phyloP scores from a whole-genome alignment of 306 rosid genomes.

The Sindora glabra region DNA sequence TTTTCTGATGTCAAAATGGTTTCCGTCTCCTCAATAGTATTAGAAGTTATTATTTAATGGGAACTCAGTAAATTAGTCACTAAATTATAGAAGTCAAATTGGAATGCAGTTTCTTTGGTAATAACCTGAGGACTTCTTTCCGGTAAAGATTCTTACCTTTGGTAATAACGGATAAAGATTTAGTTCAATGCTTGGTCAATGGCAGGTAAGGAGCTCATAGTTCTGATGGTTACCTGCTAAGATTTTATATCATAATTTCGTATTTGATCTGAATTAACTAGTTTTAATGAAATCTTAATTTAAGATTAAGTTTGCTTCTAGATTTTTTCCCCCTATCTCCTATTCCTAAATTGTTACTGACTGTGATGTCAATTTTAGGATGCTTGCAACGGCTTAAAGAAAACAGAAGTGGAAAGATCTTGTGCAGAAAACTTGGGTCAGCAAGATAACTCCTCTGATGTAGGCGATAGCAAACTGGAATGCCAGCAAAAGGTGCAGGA shows the following conservation, averaged over 20 bases:
- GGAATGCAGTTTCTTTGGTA: too few species aligned
- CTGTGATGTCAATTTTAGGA: slow-evolving; percentile 30
- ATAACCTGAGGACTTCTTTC: too few species aligned
- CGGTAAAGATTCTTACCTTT: neutral
- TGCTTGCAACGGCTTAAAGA: slow-evolving; percentile 22
- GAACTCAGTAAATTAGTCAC: neutral
- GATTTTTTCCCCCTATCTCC: too few species aligned
- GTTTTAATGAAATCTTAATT: too few species aligned
- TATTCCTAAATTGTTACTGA: slow-evolving; percentile 7
- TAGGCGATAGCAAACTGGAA: slow-evolving; percentile 18
- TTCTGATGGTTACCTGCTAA: too few species aligned
- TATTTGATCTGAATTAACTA: too few species aligned
- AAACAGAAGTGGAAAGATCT: slow-evolving; percentile 14
- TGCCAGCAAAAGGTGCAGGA: slow-evolving; percentile 2
- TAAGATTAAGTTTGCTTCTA: too few species aligned
- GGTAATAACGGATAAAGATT: neutral
- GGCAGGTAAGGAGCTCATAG: neutral
- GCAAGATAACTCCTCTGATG: slow-evolving; percentile 16
- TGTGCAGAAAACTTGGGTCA: slow-evolving; percentile 24
- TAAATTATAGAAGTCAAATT: neutral
- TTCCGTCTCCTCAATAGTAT: neutral
- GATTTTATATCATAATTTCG: too few species aligned
- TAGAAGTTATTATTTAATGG: too few species aligned
- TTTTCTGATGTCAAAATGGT: slow-evolving; percentile 3
- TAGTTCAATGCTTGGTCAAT: neutral